These are phyloP conservation scores for Sclerotinia nivalis DNA, from an alignment of 2,329 filamentous ascomycete genomes.

Conservation along the genomic window DNA sequence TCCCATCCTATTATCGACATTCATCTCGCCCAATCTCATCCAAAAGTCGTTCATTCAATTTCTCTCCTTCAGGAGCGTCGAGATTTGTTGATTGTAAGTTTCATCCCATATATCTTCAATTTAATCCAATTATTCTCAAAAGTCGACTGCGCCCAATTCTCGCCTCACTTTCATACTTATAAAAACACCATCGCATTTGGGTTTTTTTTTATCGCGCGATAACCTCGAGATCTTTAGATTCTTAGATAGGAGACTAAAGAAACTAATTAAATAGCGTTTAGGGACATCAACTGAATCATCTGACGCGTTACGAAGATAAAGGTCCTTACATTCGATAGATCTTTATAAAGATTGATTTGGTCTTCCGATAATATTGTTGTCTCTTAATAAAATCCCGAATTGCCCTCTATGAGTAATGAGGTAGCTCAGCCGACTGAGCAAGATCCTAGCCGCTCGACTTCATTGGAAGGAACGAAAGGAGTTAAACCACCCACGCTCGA, in stretches of 20 bases:
- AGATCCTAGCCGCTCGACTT: conserved; percentile 39
- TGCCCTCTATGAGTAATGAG: conserved; percentile 45
- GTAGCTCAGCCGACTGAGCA: conserved; percentile 42
- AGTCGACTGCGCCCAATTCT: background rate
- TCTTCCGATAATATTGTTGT: conserved; percentile 25
- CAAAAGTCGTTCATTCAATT: conserved; percentile 22
- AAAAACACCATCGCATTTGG: conserved; percentile 2
- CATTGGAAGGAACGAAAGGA: conserved; percentile 38
- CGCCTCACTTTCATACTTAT: background rate
- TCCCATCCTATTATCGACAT: conserved; percentile 24
- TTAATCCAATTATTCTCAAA: background rate
- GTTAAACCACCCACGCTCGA: conserved; percentile 39
- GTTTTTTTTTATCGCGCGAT: conserved; percentile 15
- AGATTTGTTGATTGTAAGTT: conserved; percentile 25
- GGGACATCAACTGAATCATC: conserved; percentile 24
- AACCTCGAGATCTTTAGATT: background rate
- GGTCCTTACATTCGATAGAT: conserved; percentile 18
- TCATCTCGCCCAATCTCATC: conserved; percentile 20
- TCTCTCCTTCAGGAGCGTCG: conserved; percentile 23
- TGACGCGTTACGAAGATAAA: conserved; percentile 33
- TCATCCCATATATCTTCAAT: conserved; percentile 4
- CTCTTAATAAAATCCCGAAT: conserved; percentile 28
- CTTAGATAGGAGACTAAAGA: conserved; percentile 21
- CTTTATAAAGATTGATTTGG: conserved; percentile 8
- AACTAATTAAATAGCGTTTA: conserved; percentile 14